Percentiles rank a stretch among this genome's conserved stretches.
These are phyloP conservation scores for Zygnema circumcarinatum DNA, from an alignment of 139 green algal genomes.

Conservation along the genomic window DNA sequence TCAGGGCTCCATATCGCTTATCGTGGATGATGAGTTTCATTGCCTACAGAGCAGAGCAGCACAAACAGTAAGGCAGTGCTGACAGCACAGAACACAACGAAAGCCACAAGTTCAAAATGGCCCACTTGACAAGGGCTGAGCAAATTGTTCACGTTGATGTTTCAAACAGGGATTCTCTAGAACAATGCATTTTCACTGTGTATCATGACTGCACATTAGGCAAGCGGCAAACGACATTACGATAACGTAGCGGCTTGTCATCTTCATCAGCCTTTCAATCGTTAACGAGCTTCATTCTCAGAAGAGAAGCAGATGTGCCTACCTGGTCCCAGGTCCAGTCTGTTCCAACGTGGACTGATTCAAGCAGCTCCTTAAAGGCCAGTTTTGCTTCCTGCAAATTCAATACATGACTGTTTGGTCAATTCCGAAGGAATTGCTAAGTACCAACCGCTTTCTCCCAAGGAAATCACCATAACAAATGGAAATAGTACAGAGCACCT, in stretches of 20 bases:
- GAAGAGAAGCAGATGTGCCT: too few relatives aligned
- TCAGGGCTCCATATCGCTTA: constrained; percentile 82
- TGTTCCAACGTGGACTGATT: constrained; percentile 62
- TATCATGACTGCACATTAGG: too few relatives aligned
- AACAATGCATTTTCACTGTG: too few relatives aligned
- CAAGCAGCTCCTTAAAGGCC: constrained; percentile 91
- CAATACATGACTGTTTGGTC: neutral
- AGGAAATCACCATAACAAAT: neutral
- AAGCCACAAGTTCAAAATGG: neutral
- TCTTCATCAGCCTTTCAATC: too few relatives aligned
- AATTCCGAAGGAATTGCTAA: neutral
- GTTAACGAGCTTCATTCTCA: too few relatives aligned
- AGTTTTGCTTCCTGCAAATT: constrained; percentile 83
- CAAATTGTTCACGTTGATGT: neutral
- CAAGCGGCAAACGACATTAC: too few relatives aligned
- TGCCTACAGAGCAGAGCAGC: neutral
- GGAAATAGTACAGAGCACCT: neutral
- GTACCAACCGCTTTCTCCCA: neutral
- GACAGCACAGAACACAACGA: neutral
- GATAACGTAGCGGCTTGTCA: too few relatives aligned
- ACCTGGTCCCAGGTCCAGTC: constrained; percentile 81
- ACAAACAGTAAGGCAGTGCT: neutral
- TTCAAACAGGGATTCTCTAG: too few relatives aligned
- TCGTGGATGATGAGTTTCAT: constrained; percentile 56
- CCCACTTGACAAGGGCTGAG: neutral